Evolutionary conservation across 164 flowering plant genomes (phyloP), one percentile per base, ranked within the genome.

Genomic region (Vitis amurensis): DNA sequence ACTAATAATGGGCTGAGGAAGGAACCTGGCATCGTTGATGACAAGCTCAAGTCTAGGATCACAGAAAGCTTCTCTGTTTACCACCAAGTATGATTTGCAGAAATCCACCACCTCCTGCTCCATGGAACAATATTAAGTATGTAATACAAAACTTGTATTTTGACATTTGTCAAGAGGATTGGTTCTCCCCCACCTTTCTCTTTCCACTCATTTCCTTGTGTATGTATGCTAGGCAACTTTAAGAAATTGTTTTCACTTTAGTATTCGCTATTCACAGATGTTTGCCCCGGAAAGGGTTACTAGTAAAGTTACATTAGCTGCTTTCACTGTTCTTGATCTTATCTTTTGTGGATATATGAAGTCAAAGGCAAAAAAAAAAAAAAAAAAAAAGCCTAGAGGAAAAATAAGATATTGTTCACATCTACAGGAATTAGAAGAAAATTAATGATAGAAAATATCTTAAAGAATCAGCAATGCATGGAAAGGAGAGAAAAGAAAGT

Each of bases 31-130:
- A 71, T 92, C 97, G 70, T 92, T 94, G 77, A 94, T 94, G n/a
- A 92, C 67, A n/a, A 94, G 88, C 12, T 88, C 84, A 60, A 94
- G 88, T 71, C 92, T 91, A 10, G 85, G 79, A 75, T 91, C 88
- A 61, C 77, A 72, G 66, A 94, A 94, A 13, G 98, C 97, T 71
- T 89, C 97, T 76, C 69, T 81, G 83, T 94, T 94, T 17, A 80
- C 91, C 60, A 63, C 78, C 74, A 94, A 73, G 72, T 92, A 81
- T 29, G 90, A 84, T 71, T 83, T 88, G 85, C 98, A 94, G 81
- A 94, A 94, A 1, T 92, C 88, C 53, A 94, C 98, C 55, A 94
- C 98, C 76, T 94, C 94, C 98, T 94, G 85, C 65, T 4, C 70
- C 60, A 55, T 3, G 10, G 10, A 19, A 49, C 3, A 55, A 23